Percentiles rank a stretch among this genome's conserved stretches.
These are phyloP conservation scores for Pseudozyma sp. DNA, from an alignment of 1,284 basidiomycete genomes.

Conservation along the genomic window DNA sequence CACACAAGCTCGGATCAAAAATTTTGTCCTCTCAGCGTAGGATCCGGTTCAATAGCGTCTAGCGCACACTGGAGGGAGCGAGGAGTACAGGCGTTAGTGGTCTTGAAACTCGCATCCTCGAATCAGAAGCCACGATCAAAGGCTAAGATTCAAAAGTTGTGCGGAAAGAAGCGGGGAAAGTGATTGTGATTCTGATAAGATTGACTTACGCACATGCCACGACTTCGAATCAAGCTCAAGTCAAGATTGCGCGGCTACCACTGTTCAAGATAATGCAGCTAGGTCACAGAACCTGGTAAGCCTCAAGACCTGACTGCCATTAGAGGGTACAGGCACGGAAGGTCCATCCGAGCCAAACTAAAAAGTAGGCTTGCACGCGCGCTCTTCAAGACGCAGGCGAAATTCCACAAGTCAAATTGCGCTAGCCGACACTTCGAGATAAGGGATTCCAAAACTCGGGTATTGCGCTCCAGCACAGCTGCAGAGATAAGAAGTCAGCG, in stretches of 20 bases:
- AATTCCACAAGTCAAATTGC: slow-evolving; percentile 33
- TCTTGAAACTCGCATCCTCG: not conserved
- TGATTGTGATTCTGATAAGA: slow-evolving; percentile 21
- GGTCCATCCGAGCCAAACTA: too few relatives aligned
- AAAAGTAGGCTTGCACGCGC: not conserved
- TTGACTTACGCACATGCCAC: not conserved
- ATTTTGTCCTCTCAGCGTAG: not conserved
- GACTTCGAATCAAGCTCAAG: too few relatives aligned
- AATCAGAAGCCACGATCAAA: too few relatives aligned
- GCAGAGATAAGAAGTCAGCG: slow-evolving; percentile 2
- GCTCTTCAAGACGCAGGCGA: slow-evolving; percentile 1
- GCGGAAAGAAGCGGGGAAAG: slow-evolving; percentile 41
- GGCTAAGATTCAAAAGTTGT: not conserved
- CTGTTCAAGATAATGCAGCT: too few relatives aligned
- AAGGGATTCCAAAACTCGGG: not conserved
- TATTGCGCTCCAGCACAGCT: not conserved
- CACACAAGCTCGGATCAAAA: not conserved
- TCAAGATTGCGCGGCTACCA: too few relatives aligned
- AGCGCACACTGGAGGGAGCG: too few relatives aligned
- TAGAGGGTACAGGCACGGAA: too few relatives aligned
- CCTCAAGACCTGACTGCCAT: too few relatives aligned
- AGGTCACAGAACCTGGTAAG: too few relatives aligned
- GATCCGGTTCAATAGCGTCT: not conserved
- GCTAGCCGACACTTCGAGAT: slow-evolving; percentile 14
- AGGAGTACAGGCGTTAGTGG: not conserved